Base-by-base conservation (phyloP, 2,329 filamentous ascomycete species). In the Fusarium sp. region DNA sequence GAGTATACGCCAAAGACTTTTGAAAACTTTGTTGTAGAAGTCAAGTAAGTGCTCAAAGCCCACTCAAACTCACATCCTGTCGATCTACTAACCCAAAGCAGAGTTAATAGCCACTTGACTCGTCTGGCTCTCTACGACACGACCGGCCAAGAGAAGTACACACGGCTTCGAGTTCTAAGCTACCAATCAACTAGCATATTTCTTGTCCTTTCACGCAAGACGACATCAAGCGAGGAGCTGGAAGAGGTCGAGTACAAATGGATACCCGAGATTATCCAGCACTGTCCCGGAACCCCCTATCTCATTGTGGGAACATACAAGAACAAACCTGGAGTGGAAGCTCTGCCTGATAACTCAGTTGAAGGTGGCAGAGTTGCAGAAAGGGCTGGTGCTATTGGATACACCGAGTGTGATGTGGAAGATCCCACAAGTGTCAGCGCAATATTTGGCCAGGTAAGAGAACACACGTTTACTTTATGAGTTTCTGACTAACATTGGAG, bases 11-110 rank as follows among this genome's bases (percentile, higher is more conserved):
- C 59, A 14, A 62, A 62, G 14, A 23, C 33, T 1, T 58, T 62
- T 27, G 59, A 62, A 2, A 62, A 62, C 5, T 58, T 58, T n/a
- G 16, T 62, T 23, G 53, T 62, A 4, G 53, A 62, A 18, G 53
- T 62, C 23, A 62, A 58, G 59, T 62, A 20, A 4, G 59, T 57
- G 2, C n/a, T 11, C 23, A 25, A 6, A 42, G 9, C 27, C 16
- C 6, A 9, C 11, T 27, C 25, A 9, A 51, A 4, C 46, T 11
- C 9, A 18, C 46, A 4, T 20, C 7, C 6, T 16, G 2, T 11
- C 18, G 5, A 34, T 3, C 9, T 18, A 8, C 27, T 58, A 13
- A 62, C 10, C 11, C 4, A 1, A 6, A 14, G 1, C 13, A 62
- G 53, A 11, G 42, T 51, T 10, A 44, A 44, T n/a, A 58, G 18